Percentiles rank a stretch among this genome's conserved stretches.
Evolutionary conservation across 1,284 basidiomycete genomes (phyloP).

Genomic region (Ceratobasidium sp.): DNA sequence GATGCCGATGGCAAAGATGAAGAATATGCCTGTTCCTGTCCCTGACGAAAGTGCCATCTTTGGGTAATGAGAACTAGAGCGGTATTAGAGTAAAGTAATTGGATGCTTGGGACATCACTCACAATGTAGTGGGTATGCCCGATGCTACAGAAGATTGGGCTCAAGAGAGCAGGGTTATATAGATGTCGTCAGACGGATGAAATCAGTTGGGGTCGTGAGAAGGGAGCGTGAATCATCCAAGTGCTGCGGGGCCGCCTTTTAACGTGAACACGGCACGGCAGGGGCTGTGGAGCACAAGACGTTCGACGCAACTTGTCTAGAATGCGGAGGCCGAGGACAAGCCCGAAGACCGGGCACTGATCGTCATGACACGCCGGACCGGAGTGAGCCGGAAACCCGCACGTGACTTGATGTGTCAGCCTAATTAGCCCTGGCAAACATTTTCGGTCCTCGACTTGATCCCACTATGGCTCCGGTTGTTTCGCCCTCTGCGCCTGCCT

Average conservation of each 20-base stretch:
- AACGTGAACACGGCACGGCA: background rate
- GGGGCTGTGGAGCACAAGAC: background rate
- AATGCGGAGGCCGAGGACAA: background rate
- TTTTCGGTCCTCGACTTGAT: slow-evolving; percentile 24
- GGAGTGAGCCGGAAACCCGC: background rate
- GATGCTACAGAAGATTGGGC: background rate
- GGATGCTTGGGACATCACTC: background rate
- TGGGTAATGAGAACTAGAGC: background rate
- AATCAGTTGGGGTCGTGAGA: background rate
- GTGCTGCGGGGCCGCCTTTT: background rate
- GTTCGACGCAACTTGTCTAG: background rate
- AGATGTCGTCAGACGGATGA: background rate
- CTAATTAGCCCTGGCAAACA: slow-evolving; percentile 21
- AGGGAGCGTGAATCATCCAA: too few species aligned
- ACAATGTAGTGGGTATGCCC: background rate
- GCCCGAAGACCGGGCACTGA: background rate
- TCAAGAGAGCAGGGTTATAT: background rate
- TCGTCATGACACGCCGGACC: background rate
- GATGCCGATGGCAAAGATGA: slow-evolving; percentile 8
- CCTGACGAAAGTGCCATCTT: slow-evolving; percentile 5
- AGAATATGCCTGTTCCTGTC: slow-evolving; percentile 36
- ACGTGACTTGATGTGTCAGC: slow-evolving; percentile 19
- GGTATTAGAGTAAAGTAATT: background rate
- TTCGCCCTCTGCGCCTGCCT: slow-evolving; percentile 36
- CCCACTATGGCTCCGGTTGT: slow-evolving; percentile 33